A percentile compares a stretch with the other conserved stretches of the same genome.
These are phyloP conservation scores for Globisporangium irregulare DNA, from an alignment of 352 stramenopile species.

Conservation along the genomic window DNA sequence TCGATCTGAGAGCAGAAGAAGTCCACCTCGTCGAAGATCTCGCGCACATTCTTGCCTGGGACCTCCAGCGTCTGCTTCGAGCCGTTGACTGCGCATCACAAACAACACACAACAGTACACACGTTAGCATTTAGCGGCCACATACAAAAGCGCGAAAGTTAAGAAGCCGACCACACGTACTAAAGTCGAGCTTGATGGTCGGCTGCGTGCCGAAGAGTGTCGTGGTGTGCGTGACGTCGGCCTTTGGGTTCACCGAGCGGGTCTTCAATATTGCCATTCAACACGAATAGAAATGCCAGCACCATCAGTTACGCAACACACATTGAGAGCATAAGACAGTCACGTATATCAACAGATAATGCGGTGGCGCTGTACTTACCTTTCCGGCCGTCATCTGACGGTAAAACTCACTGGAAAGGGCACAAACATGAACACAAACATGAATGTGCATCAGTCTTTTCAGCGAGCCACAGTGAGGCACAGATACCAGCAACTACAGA, in stretches of 20 bases:
- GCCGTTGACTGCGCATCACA: constrained; percentile 54
- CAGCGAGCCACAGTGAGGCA: neutral
- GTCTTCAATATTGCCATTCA: constrained; percentile 34
- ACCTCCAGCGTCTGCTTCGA: constrained; percentile 71
- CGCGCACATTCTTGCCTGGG: constrained; percentile 67
- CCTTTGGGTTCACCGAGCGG: constrained; percentile 76
- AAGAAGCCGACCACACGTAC: constrained; percentile 30
- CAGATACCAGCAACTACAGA: neutral
- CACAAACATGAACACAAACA: constrained; percentile 2
- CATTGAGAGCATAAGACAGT: neutral
- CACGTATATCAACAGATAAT: neutral
- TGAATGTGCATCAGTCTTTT: neutral
- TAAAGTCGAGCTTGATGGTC: constrained; percentile 81
- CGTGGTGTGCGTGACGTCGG: constrained; percentile 59
- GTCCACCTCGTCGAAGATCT: constrained; percentile 85
- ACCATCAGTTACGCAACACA: neutral
- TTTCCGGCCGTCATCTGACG: constrained; percentile 78
- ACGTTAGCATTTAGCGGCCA: constrained; percentile 4
- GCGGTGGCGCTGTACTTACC: constrained; percentile 25
- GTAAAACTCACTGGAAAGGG: constrained; percentile 71
- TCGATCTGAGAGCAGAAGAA: constrained; percentile 86
- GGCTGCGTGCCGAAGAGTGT: constrained; percentile 51
- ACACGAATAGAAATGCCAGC: neutral
- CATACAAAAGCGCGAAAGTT: too few species aligned
- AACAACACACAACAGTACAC: constrained; percentile 6